These are phyloP conservation scores for Neonectria neomacrospora DNA, from an alignment of 2,329 filamentous ascomycete species.

Conservation along the genomic window DNA sequence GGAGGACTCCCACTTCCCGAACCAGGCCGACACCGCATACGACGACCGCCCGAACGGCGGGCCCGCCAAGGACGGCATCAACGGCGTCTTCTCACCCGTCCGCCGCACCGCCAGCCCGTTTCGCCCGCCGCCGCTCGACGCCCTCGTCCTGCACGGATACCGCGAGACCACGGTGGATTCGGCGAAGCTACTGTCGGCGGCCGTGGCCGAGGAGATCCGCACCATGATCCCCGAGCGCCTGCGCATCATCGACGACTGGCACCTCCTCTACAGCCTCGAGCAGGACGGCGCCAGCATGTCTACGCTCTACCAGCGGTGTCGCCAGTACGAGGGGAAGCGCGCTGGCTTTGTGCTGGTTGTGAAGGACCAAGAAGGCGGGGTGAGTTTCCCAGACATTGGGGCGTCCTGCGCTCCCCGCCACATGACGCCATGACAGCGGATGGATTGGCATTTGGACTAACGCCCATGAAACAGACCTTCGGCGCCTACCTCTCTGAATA, in stretches of 20 bases:
- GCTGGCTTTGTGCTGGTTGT: conserved; percentile 93
- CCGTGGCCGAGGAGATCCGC: conserved; percentile 91
- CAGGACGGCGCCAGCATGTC: conserved; percentile 88
- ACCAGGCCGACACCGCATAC: conserved; percentile 43
- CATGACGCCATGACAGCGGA: conserved; percentile 13
- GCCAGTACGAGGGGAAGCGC: conserved; percentile 72
- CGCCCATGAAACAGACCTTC: conserved; percentile 68
- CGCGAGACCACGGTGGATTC: conserved; percentile 66
- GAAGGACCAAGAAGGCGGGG: conserved; percentile 78
- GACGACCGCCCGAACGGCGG: conserved; percentile 32
- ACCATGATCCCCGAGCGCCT: conserved; percentile 87
- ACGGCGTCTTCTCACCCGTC: conserved; percentile 64
- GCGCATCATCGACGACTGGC: conserved; percentile 89
- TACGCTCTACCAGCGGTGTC: conserved; percentile 86
- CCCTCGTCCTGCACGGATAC: conserved; percentile 77
- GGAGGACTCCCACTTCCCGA: conserved; percentile 52
- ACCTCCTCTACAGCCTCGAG: conserved; percentile 87
- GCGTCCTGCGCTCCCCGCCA: conserved; percentile 1
- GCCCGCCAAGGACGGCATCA: conserved; percentile 58
- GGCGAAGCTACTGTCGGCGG: conserved; percentile 74
- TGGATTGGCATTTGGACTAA: conserved; percentile 22
- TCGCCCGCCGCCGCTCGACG: conserved; percentile 88
- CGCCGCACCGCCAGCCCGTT: conserved; percentile 78
- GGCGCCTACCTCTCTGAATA: conserved; percentile 94
- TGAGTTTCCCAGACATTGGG: conserved; percentile 56